Conservation (phyloP, 2,329 filamentous ascomycete genomes). For the Fusarium longipes region DNA sequence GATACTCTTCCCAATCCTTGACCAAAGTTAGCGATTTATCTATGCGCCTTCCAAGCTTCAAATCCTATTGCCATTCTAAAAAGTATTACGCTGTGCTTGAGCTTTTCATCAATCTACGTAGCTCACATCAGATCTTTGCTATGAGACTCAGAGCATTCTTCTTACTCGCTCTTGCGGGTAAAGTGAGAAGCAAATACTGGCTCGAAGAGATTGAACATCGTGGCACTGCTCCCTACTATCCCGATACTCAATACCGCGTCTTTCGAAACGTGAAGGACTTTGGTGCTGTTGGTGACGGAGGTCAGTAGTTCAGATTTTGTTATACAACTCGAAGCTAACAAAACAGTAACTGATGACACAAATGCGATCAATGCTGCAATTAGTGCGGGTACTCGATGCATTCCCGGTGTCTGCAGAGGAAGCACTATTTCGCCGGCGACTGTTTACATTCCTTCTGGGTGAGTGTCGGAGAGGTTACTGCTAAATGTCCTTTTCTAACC, state of each 20-base stretch:
- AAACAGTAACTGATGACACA: slow-evolving; percentile 44
- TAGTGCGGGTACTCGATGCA: slow-evolving; percentile 41
- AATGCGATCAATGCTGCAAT: slow-evolving; percentile 47
- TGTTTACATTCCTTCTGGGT: slow-evolving; percentile 55
- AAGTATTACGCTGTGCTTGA: neutral
- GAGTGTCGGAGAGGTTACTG: slow-evolving; percentile 35
- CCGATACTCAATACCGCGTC: slow-evolving; percentile 45
- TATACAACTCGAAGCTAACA: neutral
- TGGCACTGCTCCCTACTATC: slow-evolving; percentile 46
- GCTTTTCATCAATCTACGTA: neutral
- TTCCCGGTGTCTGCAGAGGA: slow-evolving; percentile 44
- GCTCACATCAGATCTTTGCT: neutral
- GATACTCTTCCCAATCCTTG: slow-evolving; percentile 8
- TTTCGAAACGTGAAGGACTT: slow-evolving; percentile 50
- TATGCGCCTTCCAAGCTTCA: neutral
- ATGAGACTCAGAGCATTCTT: slow-evolving; percentile 39
- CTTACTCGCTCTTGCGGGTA: slow-evolving; percentile 21
- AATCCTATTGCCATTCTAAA: no score
- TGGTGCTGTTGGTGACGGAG: slow-evolving; percentile 48
- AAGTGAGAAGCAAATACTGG: slow-evolving; percentile 40
- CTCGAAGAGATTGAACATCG: slow-evolving; percentile 47
- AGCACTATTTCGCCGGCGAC: slow-evolving; percentile 53
- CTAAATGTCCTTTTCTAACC: slow-evolving; percentile 11
- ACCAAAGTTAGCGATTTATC: neutral
- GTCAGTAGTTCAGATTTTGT: slow-evolving; percentile 19